Evolutionary conservation across 2,329 filamentous ascomycete genomes (phyloP).

Genomic region (Aspergillus ibericus): DNA sequence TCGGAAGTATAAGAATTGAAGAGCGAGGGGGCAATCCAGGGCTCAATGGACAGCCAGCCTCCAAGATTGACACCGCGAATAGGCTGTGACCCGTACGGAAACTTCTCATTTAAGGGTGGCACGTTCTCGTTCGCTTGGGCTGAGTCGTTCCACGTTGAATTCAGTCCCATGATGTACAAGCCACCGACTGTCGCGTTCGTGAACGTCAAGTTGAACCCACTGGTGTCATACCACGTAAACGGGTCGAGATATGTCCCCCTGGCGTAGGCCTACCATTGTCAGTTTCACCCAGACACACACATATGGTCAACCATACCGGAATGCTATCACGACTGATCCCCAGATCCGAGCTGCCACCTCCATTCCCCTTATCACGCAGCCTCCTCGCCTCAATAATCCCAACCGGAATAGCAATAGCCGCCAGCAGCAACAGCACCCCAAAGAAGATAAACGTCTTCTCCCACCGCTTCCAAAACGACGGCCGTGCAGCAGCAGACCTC

Average conservation of each 20-base stretch:
- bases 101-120: slow-evolving; percentile 71
- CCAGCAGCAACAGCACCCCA: slow-evolving; percentile 53
- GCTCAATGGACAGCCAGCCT: slow-evolving; percentile 91
- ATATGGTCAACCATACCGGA: slow-evolving; percentile 46
- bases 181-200: slow-evolving; percentile 81
- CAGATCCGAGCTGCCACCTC: slow-evolving; percentile 48
- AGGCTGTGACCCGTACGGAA: slow-evolving; percentile 75
- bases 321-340: slow-evolving; percentile 58
- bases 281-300: slow-evolving; percentile 4
- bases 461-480: slow-evolving; percentile 41
- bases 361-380: slow-evolving; percentile 38
- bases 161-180: slow-evolving; percentile 87
- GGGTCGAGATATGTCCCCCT: slow-evolving; percentile 81
- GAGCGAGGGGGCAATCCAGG: slow-evolving; percentile 91
- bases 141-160: slow-evolving; percentile 82
- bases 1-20: slow-evolving; percentile 66
- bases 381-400: slow-evolving; percentile 68
- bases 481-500: background rate
- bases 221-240: slow-evolving; percentile 86
- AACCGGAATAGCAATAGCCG: slow-evolving; percentile 68
- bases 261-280: slow-evolving; percentile 50
- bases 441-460: slow-evolving; percentile 56
- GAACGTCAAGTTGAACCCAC: slow-evolving; percentile 91
- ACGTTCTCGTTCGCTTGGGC: slow-evolving; percentile 75
- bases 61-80: slow-evolving; percentile 90